phyloP scores from a whole-genome alignment of 768 basidiomycete genomes.

The Kwoniella bestiolae region DNA sequence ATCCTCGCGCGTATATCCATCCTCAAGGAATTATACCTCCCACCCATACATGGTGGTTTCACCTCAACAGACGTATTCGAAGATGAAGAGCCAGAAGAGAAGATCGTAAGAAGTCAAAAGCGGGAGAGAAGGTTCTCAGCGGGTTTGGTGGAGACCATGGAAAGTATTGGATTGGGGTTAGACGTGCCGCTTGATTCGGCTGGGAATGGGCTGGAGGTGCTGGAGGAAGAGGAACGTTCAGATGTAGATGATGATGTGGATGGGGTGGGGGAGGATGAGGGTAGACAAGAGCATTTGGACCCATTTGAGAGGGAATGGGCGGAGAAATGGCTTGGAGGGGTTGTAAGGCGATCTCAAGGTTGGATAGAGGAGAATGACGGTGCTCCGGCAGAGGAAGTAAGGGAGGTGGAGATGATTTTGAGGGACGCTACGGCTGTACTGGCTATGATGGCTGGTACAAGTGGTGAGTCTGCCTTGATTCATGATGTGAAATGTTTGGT shows the following conservation, averaged over 20 bases:
- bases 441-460: slow-evolving; percentile 55
- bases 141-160: slow-evolving; percentile 31
- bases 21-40: slow-evolving; percentile 46
- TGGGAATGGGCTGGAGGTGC: background rate
- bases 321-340: slow-evolving; percentile 53
- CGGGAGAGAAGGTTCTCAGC: slow-evolving; percentile 28
- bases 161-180: slow-evolving; percentile 34
- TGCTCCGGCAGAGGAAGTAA: slow-evolving; percentile 9
- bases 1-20: slow-evolving; percentile 42
- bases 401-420: slow-evolving; percentile 45
- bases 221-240: background rate
- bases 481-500: too few relatives aligned
- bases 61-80: slow-evolving; percentile 18
- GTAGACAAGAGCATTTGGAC: slow-evolving; percentile 37
- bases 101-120: slow-evolving; percentile 3
- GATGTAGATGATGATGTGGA: slow-evolving; percentile 19
- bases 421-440: slow-evolving; percentile 52
- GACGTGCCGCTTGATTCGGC: slow-evolving; percentile 7
- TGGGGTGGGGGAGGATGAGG: slow-evolving; percentile 12
- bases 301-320: slow-evolving; percentile 56
- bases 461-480: too few relatives aligned
- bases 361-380: slow-evolving; percentile 47
- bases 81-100: slow-evolving; percentile 18
- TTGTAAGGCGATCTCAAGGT: slow-evolving; percentile 49
- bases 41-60: slow-evolving; percentile 51